Evolutionary conservation across 148 eudicot species (phyloP).

Genomic region (Rhododendron griersonianum): DNA sequence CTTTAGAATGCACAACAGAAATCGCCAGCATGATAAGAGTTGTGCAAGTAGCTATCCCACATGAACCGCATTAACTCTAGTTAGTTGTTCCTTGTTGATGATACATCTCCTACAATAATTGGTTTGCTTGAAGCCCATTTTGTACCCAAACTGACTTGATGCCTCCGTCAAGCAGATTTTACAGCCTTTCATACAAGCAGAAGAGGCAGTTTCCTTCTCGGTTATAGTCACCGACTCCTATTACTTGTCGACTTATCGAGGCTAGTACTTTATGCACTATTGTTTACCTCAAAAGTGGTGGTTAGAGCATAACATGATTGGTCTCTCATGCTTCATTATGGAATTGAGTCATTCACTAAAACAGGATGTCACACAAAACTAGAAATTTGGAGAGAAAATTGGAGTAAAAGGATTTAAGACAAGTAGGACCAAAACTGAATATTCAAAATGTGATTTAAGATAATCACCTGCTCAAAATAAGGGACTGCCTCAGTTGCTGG

Average conservation of each 20-base stretch:
- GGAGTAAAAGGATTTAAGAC: neutral
- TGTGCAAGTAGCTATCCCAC: neutral
- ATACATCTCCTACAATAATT: neutral
- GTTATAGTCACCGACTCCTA: neutral
- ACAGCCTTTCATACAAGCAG: neutral
- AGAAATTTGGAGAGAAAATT: neutral
- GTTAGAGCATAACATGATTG: neutral
- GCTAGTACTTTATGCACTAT: neutral
- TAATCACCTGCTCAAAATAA: constrained; percentile 89
- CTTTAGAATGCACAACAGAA: neutral
- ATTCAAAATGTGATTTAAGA: neutral
- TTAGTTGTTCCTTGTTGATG: neutral
- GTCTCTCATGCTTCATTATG: neutral
- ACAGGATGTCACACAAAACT: neutral
- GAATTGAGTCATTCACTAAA: neutral
- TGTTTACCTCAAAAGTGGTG: neutral
- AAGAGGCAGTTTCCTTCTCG: neutral
- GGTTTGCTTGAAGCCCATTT: neutral
- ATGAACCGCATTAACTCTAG: neutral
- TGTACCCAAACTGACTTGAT: neutral
- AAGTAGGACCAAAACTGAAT: neutral
- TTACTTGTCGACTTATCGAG: neutral
- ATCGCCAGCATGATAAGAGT: neutral
- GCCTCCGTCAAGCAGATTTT: neutral
- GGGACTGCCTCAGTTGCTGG: constrained; percentile 99